Evolutionary conservation across 2,329 filamentous ascomycete species (phyloP).

Genomic region (Arthrobotrys iridis): DNA sequence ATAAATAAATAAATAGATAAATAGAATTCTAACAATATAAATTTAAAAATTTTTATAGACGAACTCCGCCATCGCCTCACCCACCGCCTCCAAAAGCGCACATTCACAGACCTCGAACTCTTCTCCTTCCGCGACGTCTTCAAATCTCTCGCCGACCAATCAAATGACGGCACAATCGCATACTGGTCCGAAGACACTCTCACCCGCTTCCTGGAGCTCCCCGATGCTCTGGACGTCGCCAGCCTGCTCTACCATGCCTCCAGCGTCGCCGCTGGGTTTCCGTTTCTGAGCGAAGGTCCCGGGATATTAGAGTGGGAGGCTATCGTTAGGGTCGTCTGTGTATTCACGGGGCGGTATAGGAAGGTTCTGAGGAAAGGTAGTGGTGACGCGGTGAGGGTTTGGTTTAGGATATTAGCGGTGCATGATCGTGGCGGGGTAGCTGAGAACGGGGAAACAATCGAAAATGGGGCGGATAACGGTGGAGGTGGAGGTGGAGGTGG

Average conservation of each 20-base stretch:
- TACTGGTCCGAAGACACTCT: conserved; percentile 78
- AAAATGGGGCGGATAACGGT: conserved; percentile 56
- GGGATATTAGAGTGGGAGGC: conserved; percentile 75
- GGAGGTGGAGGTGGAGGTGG: conserved; percentile 62
- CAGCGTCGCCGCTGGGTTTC: conserved; percentile 77
- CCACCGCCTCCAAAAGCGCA: conserved; percentile 71
- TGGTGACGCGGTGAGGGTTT: conserved; percentile 69
- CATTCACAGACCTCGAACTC: conserved; percentile 76
- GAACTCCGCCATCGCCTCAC: conserved; percentile 56
- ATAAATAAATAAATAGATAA: neutral
- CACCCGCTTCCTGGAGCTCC: conserved; percentile 76
- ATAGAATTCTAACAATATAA: too few species aligned
- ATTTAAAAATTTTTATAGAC: too few species aligned
- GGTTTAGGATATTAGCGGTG: conserved; percentile 77
- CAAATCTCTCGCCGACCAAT: conserved; percentile 71
- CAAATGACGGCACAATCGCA: conserved; percentile 67
- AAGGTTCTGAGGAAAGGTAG: conserved; percentile 65
- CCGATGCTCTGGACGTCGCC: conserved; percentile 74
- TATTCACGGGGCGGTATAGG: conserved; percentile 76
- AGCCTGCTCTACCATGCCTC: conserved; percentile 77
- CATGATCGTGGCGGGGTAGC: conserved; percentile 69
- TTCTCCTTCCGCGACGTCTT: conserved; percentile 80
- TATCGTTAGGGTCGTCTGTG: conserved; percentile 76
- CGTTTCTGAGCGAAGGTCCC: conserved; percentile 74
- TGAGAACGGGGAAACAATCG: neutral